phyloP scores from a whole-genome alignment of 192 early-diverging fungal genomes.

The Dimargaris verticillata region DNA sequence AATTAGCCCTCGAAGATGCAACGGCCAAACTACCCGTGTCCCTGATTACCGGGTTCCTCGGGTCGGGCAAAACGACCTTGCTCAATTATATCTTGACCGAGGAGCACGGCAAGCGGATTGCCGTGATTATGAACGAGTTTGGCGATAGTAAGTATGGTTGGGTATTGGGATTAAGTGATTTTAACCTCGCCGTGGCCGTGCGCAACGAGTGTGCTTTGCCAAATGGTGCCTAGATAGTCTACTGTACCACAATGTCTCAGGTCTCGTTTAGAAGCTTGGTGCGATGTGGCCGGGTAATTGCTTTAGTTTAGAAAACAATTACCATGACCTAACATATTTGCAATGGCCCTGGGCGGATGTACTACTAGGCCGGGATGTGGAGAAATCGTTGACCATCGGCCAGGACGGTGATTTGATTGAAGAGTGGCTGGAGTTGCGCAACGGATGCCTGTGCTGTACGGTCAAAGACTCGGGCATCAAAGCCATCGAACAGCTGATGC shows the following conservation, averaged over 20 bases:
- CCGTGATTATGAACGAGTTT: slow-evolving; percentile 98
- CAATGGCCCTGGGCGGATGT: neutral
- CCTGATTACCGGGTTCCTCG: slow-evolving; percentile 50
- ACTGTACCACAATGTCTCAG: too few relatives aligned
- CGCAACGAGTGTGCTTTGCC: too few relatives aligned
- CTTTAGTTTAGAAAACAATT: too few relatives aligned
- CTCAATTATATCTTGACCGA: slow-evolving; percentile 68
- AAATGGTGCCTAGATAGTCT: too few relatives aligned
- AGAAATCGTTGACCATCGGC: slow-evolving; percentile 73
- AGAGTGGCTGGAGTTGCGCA: slow-evolving; percentile 93
- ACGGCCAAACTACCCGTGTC: slow-evolving; percentile 27
- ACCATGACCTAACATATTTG: neutral
- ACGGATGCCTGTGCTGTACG: slow-evolving; percentile 96
- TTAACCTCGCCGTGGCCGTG: too few relatives aligned
- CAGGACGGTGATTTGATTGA: slow-evolving; percentile 72
- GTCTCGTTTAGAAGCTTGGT: too few relatives aligned
- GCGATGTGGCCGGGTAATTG: too few relatives aligned
- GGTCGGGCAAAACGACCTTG: slow-evolving; percentile 84
- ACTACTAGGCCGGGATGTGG: slow-evolving; percentile 63
- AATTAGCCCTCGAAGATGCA: neutral
- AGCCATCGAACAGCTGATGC: slow-evolving; percentile 86
- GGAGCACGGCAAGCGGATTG: slow-evolving; percentile 87
- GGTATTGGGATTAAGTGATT: too few relatives aligned
- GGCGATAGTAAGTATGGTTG: slow-evolving; percentile 39
- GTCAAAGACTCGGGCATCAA: slow-evolving; percentile 90